These are phyloP conservation scores for Alternaria burnsii DNA, from an alignment of 2,329 filamentous ascomycete species.

Conservation along the genomic window DNA sequence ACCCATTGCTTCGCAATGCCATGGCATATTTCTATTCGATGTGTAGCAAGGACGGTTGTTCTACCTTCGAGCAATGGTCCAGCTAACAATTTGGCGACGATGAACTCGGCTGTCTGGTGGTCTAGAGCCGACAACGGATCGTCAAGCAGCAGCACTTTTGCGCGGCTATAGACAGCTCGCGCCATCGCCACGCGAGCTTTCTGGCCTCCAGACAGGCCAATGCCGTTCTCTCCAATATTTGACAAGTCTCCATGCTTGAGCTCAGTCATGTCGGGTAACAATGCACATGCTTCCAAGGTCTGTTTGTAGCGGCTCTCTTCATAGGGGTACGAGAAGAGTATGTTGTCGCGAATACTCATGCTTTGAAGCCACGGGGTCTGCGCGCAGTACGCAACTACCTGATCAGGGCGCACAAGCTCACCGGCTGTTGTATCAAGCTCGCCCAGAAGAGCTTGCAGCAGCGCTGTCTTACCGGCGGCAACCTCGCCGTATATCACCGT, in stretches of 20 bases:
- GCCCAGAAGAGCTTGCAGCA: constrained; percentile 67
- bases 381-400: constrained; percentile 69
- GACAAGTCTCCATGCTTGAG: constrained; percentile 72
- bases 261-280: constrained; percentile 67
- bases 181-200: constrained; percentile 69
- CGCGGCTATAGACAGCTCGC: constrained; percentile 66
- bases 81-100: constrained; percentile 65
- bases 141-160: constrained; percentile 65
- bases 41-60: constrained; percentile 68
- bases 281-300: constrained; percentile 71
- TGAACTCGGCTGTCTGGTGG: constrained; percentile 69
- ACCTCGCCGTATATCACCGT: constrained; percentile 71
- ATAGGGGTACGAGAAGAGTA: constrained; percentile 70
- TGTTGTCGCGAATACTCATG: constrained; percentile 75
- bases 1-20: constrained; percentile 78
- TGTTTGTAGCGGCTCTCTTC: constrained; percentile 74
- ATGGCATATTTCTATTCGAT: constrained; percentile 74
- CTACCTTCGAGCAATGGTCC: constrained; percentile 64
- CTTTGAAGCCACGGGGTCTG: constrained; percentile 74
- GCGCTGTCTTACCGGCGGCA: constrained; percentile 69
- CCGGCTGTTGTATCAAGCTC: constrained; percentile 65
- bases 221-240: constrained; percentile 68
- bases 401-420: constrained; percentile 61
- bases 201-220: constrained; percentile 68
- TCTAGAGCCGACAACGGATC: constrained; percentile 69